Evolutionary conservation across 164 flowering plant species (phyloP).

Genomic region (Buxus sempervirens): DNA sequence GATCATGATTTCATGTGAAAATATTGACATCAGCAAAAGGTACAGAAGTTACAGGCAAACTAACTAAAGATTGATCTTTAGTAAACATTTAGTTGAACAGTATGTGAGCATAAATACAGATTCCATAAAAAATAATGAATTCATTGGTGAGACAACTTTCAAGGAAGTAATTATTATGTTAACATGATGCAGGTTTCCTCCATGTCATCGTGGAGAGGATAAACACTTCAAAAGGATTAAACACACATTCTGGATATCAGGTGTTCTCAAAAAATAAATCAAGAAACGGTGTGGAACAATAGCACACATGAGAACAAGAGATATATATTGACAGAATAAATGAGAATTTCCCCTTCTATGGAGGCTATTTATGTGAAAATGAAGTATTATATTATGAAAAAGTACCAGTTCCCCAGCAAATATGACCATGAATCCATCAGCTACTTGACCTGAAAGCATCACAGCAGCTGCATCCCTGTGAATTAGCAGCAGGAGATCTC

Average conservation of each 20-base stretch:
- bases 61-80: not conserved
- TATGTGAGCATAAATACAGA: not conserved
- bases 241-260: too few relatives aligned
- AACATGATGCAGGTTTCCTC: not conserved
- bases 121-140: not conserved
- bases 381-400: not conserved
- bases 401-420: conserved; percentile 91
- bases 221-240: too few relatives aligned
- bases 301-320: not conserved
- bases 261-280: too few relatives aligned
- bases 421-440: conserved; percentile 79
- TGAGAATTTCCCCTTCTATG: not conserved
- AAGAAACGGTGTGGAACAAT: too few relatives aligned
- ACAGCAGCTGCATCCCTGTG: conserved; percentile 75
- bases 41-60: not conserved
- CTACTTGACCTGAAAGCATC: conserved; percentile 90
- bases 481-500: conserved; percentile 5
- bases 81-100: not conserved
- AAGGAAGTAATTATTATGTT: not conserved
- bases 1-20: too few relatives aligned
- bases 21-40: too few relatives aligned
- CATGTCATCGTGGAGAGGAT: not conserved
- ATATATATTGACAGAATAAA: not conserved
- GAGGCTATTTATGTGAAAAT: not conserved
- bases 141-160: not conserved